Evolutionary conservation across 805 yeast genomes (phyloP).

Genomic region (Candida suzukii): DNA sequence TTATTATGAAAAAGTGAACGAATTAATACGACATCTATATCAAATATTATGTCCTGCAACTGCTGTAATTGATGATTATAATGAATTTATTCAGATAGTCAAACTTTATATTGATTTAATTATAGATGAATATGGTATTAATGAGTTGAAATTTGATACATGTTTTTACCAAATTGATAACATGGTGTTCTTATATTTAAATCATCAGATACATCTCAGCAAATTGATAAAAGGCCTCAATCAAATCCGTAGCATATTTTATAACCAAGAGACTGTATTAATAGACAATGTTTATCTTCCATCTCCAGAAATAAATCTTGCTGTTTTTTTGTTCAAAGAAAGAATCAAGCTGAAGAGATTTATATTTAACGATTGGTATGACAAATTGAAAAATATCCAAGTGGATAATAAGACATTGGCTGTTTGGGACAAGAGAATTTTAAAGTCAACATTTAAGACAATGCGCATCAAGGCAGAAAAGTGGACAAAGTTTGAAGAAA

Average conservation of each 20-base stretch:
- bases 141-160: slow-evolving; percentile 11
- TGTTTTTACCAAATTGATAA: slow-evolving; percentile 13
- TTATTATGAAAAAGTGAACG: too few species aligned
- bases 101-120: slow-evolving; percentile 13
- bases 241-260: slow-evolving; percentile 5
- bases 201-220: slow-evolving; percentile 4
- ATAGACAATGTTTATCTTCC: slow-evolving; percentile 13
- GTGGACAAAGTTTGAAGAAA: background rate
- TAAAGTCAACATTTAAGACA: background rate
- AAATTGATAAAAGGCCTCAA: slow-evolving; percentile 14
- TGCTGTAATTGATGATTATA: background rate
- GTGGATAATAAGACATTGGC: background rate
- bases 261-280: slow-evolving; percentile 12
- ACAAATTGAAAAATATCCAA: background rate
- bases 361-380: slow-evolving; percentile 14
- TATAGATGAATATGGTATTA: slow-evolving; percentile 6
- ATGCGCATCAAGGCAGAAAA: background rate
- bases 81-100: slow-evolving; percentile 17
- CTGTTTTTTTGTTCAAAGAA: slow-evolving; percentile 14
- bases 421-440: slow-evolving; percentile 5
- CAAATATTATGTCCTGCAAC: background rate
- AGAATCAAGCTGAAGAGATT: slow-evolving; percentile 11
- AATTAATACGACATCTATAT: too few species aligned
- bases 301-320: slow-evolving; percentile 19
- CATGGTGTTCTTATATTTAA: slow-evolving; percentile 13